Percentiles rank a stretch among this genome's conserved stretches.
Conservation (phyloP, 352 stramenopile genomes). For the Blastocystis hominis region DNA sequence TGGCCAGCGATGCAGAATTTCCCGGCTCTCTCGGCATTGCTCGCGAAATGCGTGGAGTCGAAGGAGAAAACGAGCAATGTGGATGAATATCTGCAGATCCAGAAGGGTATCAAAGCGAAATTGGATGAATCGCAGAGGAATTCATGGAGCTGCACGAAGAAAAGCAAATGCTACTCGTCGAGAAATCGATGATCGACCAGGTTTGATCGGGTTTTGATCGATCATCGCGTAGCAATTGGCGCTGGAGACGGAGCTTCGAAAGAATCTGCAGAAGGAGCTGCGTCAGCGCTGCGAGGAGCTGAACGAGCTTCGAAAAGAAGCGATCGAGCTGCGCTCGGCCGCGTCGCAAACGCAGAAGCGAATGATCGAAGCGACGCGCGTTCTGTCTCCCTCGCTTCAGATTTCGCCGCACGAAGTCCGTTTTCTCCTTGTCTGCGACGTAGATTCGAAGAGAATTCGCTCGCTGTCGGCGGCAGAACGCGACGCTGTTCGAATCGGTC, state of each 20-base stretch:
- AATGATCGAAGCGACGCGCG: neutral
- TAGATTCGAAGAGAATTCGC: neutral
- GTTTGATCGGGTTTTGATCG: too few relatives aligned
- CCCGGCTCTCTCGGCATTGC: neutral
- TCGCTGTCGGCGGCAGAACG: neutral
- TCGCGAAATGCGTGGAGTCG: neutral
- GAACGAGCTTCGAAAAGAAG: slow-evolving; percentile 70
- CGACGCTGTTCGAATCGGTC: neutral
- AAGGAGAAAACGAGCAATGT: neutral
- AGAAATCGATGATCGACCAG: too few relatives aligned
- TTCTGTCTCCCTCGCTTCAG: neutral
- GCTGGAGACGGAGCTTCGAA: neutral
- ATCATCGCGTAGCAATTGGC: neutral
- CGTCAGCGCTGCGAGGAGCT: neutral
- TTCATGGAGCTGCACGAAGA: neutral
- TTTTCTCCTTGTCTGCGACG: neutral
- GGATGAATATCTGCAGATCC: neutral
- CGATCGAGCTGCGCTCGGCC: slow-evolving; percentile 72
- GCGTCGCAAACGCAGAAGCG: slow-evolving; percentile 64
- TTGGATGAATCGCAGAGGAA: neutral
- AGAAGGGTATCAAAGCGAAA: neutral
- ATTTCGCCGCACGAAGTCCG: neutral
- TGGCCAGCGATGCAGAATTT: neutral
- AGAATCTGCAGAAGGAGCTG: neutral
- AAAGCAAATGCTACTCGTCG: too few relatives aligned